Conservation (phyloP, 1,284 basidiomycete genomes). For the Marasmius tenuissimus region DNA sequence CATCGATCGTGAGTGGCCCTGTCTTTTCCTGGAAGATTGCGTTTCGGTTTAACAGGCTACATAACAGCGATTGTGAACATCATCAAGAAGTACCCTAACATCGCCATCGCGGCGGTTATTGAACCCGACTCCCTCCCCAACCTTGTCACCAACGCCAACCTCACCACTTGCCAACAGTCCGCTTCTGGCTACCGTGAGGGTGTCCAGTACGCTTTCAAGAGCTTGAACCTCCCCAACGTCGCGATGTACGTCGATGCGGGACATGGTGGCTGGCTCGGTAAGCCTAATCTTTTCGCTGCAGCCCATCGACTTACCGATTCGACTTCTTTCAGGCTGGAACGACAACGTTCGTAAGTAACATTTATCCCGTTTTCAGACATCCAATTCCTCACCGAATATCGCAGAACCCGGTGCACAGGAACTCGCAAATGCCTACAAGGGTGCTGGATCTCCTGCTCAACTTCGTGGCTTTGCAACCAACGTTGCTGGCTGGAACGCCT, state of each 20-base stretch:
- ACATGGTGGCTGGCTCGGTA: conserved; percentile 45
- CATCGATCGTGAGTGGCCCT: conserved; percentile 36
- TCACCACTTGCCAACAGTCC: conserved; percentile 31
- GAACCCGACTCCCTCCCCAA: conserved; percentile 46
- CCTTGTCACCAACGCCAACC: conserved; percentile 42
- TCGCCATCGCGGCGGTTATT: conserved; percentile 42
- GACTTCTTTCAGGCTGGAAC: not conserved
- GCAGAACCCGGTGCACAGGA: conserved; percentile 1
- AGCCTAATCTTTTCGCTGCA: not conserved
- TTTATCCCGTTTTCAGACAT: not conserved
- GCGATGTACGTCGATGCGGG: conserved; percentile 43
- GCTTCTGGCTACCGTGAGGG: conserved; percentile 19
- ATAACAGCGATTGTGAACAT: conserved; percentile 21
- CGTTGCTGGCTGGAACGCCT: conserved; percentile 7
- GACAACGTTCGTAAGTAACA: not conserved
- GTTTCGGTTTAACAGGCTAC: not conserved
- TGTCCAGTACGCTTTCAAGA: conserved; percentile 40
- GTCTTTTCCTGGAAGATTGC: not conserved
- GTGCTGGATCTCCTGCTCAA: not conserved
- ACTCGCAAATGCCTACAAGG: conserved; percentile 1
- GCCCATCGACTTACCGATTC: not conserved
- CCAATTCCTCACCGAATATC: not conserved
- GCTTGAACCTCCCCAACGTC: conserved; percentile 37
- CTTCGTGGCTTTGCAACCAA: conserved; percentile 1
- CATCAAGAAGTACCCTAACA: conserved; percentile 28